Evolutionary conservation across 148 eudicot genomes (phyloP).

Genomic region (Rhododendron kiyosumense): DNA sequence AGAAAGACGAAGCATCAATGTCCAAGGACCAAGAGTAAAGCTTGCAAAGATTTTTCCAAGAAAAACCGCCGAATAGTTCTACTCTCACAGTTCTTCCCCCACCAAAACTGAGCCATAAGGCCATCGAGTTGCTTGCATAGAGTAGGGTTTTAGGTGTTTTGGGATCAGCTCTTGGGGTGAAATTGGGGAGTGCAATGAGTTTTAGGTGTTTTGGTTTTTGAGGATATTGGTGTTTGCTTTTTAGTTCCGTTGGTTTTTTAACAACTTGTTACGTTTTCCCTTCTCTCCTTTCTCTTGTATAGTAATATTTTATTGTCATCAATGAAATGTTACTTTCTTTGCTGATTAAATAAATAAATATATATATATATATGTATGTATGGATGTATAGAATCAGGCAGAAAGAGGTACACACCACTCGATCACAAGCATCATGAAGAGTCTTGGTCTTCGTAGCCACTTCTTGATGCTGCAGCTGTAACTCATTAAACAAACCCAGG

Average conservation of each 20-base stretch:
- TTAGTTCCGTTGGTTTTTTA: too few relatives aligned
- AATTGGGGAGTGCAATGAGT: too few relatives aligned
- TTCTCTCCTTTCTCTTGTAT: too few relatives aligned
- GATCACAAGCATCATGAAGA: conserved; percentile 97
- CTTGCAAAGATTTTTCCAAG: neutral
- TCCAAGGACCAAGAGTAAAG: conserved; percentile 1
- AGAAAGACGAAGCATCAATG: neutral
- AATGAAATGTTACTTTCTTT: too few relatives aligned
- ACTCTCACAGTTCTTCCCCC: neutral
- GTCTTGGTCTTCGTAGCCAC: conserved; percentile 93
- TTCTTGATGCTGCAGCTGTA: conserved; percentile 90
- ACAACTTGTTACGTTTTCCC: too few relatives aligned
- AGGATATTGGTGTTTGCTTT: too few relatives aligned
- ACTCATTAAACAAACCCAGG: conserved; percentile 80
- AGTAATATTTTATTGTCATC: too few relatives aligned
- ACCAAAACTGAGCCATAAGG: neutral
- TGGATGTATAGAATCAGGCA: neutral
- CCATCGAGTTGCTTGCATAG: neutral
- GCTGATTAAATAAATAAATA: too few relatives aligned
- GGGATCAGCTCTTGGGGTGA: too few relatives aligned
- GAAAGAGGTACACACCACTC: conserved; percentile 54
- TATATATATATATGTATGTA: too few relatives aligned
- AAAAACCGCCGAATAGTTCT: neutral
- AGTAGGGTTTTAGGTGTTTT: neutral
- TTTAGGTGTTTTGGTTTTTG: too few relatives aligned